These are phyloP conservation scores for Oxalis stricta DNA, from an alignment of 441 rosid genomes.

Conservation along the genomic window DNA sequence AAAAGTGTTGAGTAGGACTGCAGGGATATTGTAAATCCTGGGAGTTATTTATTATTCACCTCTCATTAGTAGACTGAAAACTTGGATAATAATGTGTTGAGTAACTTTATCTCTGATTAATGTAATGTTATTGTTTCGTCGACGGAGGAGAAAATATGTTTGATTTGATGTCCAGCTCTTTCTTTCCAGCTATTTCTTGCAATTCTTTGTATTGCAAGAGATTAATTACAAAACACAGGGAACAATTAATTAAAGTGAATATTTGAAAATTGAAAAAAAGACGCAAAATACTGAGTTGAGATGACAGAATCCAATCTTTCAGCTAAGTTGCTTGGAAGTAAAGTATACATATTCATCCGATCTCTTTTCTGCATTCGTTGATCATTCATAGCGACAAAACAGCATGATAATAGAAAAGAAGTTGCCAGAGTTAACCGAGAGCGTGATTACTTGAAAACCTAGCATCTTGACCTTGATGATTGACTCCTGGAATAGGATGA, in stretches of 20 bases:
- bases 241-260: no score
- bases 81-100: not conserved
- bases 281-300: no score
- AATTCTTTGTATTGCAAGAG: no score
- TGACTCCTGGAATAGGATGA: constrained; percentile 79
- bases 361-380: no score
- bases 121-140: no score
- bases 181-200: no score
- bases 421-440: not conserved
- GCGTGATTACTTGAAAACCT: not conserved
- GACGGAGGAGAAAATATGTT: not conserved
- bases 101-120: not conserved
- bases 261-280: no score
- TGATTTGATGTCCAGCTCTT: not conserved
- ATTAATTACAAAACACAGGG: no score
- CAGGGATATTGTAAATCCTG: constrained; percentile 11
- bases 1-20: constrained; percentile 1
- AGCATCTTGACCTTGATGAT: constrained; percentile 32
- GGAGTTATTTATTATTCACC: constrained; percentile 4
- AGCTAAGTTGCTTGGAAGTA: no score
- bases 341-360: not conserved
- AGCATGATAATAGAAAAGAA: not conserved
- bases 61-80: not conserved
- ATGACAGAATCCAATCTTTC: no score
- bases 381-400: not conserved